Percentiles rank a stretch among this genome's conserved stretches.
phyloP scores from a whole-genome alignment of 2,329 filamentous ascomycete genomes.

The Paraconiothyrium sp. region DNA sequence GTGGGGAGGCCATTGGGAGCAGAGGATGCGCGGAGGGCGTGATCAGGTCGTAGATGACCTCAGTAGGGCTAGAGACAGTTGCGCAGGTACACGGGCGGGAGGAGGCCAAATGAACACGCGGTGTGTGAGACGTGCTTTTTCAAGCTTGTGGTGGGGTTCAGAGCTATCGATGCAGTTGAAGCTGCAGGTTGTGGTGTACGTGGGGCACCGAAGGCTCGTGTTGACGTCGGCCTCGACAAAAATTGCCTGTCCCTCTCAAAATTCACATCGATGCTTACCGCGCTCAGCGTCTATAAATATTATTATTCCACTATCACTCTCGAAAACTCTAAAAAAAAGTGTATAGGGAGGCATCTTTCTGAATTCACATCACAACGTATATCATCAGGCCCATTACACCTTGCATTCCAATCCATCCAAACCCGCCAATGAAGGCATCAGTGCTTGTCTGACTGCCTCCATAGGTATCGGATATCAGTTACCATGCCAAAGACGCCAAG shows the following conservation, averaged over 20 bases:
- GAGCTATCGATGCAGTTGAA: not conserved
- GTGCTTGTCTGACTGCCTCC: not conserved
- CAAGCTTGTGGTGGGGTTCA: not conserved
- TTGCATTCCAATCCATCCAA: no score
- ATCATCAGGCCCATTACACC: no score
- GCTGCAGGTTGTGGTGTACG: not conserved
- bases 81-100: not conserved
- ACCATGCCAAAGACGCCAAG: constrained; percentile 8
- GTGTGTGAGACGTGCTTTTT: not conserved
- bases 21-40: not conserved
- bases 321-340: no score
- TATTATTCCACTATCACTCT: not conserved
- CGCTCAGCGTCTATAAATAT: not conserved
- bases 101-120: not conserved
- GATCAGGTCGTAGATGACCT: not conserved
- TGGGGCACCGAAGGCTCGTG: constrained; percentile 12
- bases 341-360: no score
- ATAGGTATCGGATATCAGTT: constrained; percentile 4
- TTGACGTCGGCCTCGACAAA: constrained; percentile 12
- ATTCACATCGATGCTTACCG: not conserved
- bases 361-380: no score
- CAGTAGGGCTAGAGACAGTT: not conserved
- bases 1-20: constrained; percentile 12
- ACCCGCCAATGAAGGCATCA: not conserved
- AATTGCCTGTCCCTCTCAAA: not conserved